Percentiles rank a stretch among this genome's conserved stretches.
Conservation (phyloP, 2,329 filamentous ascomycete genomes). For the Ascochyta viciae-villosae region DNA sequence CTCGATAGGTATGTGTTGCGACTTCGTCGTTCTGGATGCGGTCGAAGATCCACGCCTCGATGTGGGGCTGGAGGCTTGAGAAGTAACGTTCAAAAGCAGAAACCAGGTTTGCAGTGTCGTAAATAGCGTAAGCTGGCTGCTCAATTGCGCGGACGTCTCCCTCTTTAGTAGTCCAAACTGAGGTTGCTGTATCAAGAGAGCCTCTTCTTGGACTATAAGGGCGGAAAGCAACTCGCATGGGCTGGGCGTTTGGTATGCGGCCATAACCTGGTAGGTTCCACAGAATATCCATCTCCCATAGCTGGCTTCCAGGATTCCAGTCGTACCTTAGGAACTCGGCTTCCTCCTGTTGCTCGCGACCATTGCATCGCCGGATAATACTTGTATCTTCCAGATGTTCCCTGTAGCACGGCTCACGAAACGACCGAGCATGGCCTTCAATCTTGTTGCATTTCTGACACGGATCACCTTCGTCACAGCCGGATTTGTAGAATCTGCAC, state of each 20-base stretch:
- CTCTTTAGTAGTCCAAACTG: slow-evolving; percentile 40
- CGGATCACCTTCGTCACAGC: slow-evolving; percentile 42
- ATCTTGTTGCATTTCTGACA: slow-evolving; percentile 44
- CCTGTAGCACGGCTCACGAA: slow-evolving; percentile 42
- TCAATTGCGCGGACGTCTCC: slow-evolving; percentile 36
- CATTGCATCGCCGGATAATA: slow-evolving; percentile 45
- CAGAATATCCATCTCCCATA: slow-evolving; percentile 42
- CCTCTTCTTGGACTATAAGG: slow-evolving; percentile 37
- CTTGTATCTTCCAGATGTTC: slow-evolving; percentile 42
- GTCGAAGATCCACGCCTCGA: slow-evolving; percentile 43
- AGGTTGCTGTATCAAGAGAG: slow-evolving; percentile 39
- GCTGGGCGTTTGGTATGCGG: slow-evolving; percentile 33
- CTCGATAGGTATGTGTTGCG: slow-evolving; percentile 39
- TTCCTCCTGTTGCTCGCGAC: slow-evolving; percentile 45
- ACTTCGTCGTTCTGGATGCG: slow-evolving; percentile 40
- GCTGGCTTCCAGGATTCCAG: slow-evolving; percentile 34
- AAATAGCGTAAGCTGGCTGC: slow-evolving; percentile 46
- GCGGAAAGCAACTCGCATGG: slow-evolving; percentile 37
- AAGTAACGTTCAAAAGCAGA: slow-evolving; percentile 40
- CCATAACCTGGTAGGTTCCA: slow-evolving; percentile 48
- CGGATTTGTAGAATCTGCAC: slow-evolving; percentile 46
- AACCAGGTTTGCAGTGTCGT: slow-evolving; percentile 40
- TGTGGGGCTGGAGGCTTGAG: slow-evolving; percentile 32
- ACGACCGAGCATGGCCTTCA: slow-evolving; percentile 39
- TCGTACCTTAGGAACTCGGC: slow-evolving; percentile 42